A percentile compares a stretch with the other conserved stretches of the same genome.
Evolutionary conservation across 306 rosid genomes (phyloP).

Genomic region (Ceratonia siliqua): DNA sequence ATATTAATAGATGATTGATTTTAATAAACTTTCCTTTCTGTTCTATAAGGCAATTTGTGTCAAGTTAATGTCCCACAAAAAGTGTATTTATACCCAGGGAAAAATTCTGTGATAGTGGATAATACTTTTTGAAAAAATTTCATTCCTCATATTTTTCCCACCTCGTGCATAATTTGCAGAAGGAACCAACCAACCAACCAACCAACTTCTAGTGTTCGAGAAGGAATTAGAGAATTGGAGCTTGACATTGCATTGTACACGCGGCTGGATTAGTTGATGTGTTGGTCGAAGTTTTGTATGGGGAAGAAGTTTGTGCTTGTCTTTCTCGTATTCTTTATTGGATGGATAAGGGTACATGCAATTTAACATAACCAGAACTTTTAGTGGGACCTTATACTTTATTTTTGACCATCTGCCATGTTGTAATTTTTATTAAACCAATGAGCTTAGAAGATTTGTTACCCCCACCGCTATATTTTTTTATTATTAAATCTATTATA

Average conservation of each 20-base stretch:
- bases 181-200: slow-evolving; percentile 23
- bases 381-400: slow-evolving; percentile 12
- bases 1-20: slow-evolving; percentile 22
- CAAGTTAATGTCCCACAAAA: not conserved
- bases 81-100: not conserved
- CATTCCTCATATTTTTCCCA: not conserved
- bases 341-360: not conserved
- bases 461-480: not conserved
- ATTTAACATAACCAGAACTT: slow-evolving; percentile 15
- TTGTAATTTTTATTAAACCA: not conserved
- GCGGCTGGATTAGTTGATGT: not conserved
- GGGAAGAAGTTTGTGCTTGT: slow-evolving; percentile 11
- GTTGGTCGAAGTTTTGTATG: not conserved
- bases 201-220: not conserved
- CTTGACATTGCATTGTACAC: slow-evolving; percentile 8
- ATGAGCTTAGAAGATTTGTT: not conserved
- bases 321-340: not conserved
- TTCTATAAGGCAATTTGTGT: not conserved
- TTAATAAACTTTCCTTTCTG: not conserved
- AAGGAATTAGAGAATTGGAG: not conserved
- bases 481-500: too few species aligned
- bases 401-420: slow-evolving; percentile 22
- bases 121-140: not conserved
- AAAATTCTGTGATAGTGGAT: not conserved
- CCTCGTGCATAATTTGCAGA: slow-evolving; percentile 27